Percentiles rank a stretch among this genome's conserved stretches.
phyloP scores from a whole-genome alignment of 2,329 filamentous ascomycete species.

The Epichloe gansuensis region DNA sequence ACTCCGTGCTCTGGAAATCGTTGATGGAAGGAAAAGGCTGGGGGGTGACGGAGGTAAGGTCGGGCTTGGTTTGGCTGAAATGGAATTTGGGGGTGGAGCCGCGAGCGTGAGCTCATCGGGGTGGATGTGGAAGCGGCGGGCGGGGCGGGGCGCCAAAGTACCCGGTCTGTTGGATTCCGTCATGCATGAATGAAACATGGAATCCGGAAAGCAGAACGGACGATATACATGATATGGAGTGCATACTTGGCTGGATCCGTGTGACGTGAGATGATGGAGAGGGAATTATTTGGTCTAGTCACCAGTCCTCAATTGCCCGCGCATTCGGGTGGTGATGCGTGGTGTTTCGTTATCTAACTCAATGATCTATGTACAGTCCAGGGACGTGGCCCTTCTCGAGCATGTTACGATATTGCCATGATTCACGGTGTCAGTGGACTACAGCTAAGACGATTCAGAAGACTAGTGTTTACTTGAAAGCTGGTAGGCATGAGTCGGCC shows the following conservation, averaged over 20 bases:
- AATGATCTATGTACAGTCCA: too few relatives aligned
- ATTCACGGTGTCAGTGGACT: too few relatives aligned
- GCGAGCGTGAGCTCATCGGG: not conserved
- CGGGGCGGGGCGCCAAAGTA: not conserved
- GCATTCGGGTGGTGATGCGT: too few relatives aligned
- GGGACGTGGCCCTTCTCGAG: too few relatives aligned
- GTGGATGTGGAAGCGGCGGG: not conserved
- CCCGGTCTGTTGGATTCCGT: not conserved
- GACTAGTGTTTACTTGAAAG: too few relatives aligned
- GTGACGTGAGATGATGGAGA: too few relatives aligned
- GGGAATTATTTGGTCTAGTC: too few relatives aligned
- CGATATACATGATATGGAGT: not conserved
- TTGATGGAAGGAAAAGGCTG: slow-evolving; percentile 1
- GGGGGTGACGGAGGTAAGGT: slow-evolving; percentile 1
- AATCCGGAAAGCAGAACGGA: not conserved
- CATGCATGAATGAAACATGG: not conserved
- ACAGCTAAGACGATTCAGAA: too few relatives aligned
- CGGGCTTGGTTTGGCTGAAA: slow-evolving; percentile 3
- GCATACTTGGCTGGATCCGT: not conserved
- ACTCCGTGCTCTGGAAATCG: not conserved
- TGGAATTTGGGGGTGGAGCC: not conserved
- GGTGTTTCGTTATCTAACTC: too few relatives aligned
- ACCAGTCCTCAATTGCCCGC: too few relatives aligned
- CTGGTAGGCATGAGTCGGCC: too few relatives aligned
- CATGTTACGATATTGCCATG: too few relatives aligned